A percentile compares a stretch with the other conserved stretches of the same genome.
These are phyloP conservation scores for Ceratonia siliqua DNA, from an alignment of 306 rosid species.

Conservation along the genomic window DNA sequence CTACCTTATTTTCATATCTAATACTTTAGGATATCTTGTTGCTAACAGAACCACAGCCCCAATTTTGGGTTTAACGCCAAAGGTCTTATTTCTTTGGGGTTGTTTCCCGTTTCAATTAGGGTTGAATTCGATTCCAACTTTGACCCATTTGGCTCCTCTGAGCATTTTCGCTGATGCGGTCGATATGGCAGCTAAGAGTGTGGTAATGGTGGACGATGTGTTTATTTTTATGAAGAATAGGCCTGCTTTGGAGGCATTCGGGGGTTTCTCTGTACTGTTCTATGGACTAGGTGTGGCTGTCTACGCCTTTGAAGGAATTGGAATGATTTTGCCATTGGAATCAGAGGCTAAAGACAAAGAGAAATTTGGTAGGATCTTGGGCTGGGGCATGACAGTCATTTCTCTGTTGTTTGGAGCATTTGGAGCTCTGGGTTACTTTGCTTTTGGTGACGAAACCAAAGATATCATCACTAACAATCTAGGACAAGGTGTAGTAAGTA, in stretches of 20 bases:
- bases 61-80: conserved; percentile 50
- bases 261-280: conserved; percentile 59
- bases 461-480: conserved; percentile 73
- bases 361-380: conserved; percentile 61
- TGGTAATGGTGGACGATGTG: conserved; percentile 67
- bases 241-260: conserved; percentile 52
- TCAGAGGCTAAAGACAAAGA: conserved; percentile 61
- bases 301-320: conserved; percentile 76
- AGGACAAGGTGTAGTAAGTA: conserved; percentile 58
- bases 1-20: conserved; percentile 65
- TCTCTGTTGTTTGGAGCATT: conserved; percentile 61
- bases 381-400: conserved; percentile 53
- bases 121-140: conserved; percentile 56
- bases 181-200: conserved; percentile 61
- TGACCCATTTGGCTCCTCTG: conserved; percentile 77
- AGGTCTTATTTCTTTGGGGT: conserved; percentile 55
- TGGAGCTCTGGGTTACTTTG: conserved; percentile 71
- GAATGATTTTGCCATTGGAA: conserved; percentile 70
- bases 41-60: background rate
- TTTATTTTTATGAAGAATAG: conserved; percentile 40
- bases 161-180: conserved; percentile 70
- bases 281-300: conserved; percentile 80
- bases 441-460: conserved; percentile 72
- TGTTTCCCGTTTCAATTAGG: conserved; percentile 77
- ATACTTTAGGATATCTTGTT: conserved; percentile 46